These are phyloP conservation scores for Paratinospora sagittata DNA, from an alignment of 164 flowering plant species.

Conservation along the genomic window DNA sequence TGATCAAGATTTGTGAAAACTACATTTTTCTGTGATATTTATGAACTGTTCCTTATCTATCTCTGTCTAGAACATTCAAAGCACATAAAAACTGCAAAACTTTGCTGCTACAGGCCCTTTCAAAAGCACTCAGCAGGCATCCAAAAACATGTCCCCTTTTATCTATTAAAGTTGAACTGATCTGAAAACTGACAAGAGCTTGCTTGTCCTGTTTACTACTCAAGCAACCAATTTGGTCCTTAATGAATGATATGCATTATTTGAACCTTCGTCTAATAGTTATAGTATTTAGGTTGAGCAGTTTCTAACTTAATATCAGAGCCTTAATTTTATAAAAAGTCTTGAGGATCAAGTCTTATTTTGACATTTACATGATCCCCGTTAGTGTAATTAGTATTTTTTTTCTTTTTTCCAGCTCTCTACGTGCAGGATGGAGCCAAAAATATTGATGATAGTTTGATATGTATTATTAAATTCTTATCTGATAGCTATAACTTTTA, in stretches of 20 bases:
- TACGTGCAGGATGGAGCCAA: too few species aligned
- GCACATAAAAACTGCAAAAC: neutral
- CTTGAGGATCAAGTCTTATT: too few species aligned
- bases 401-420: too few species aligned
- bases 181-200: neutral
- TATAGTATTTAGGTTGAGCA: too few species aligned
- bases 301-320: too few species aligned
- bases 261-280: too few species aligned
- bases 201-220: neutral
- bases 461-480: too few species aligned
- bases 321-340: too few species aligned
- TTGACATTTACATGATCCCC: too few species aligned
- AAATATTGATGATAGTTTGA: too few species aligned
- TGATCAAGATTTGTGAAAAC: neutral
- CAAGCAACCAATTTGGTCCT: neutral
- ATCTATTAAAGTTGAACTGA: conserved; percentile 2
- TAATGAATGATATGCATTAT: neutral
- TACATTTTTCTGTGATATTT: neutral
- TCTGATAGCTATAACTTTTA: too few species aligned
- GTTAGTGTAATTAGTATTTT: too few species aligned
- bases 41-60: neutral
- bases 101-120: neutral
- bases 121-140: neutral
- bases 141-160: neutral
- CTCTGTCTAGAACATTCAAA: neutral